Evolutionary conservation across 768 basidiomycete genomes (phyloP), one percentile per base, ranked within the genome.

Genomic region (Naematelia aurantialba): DNA sequence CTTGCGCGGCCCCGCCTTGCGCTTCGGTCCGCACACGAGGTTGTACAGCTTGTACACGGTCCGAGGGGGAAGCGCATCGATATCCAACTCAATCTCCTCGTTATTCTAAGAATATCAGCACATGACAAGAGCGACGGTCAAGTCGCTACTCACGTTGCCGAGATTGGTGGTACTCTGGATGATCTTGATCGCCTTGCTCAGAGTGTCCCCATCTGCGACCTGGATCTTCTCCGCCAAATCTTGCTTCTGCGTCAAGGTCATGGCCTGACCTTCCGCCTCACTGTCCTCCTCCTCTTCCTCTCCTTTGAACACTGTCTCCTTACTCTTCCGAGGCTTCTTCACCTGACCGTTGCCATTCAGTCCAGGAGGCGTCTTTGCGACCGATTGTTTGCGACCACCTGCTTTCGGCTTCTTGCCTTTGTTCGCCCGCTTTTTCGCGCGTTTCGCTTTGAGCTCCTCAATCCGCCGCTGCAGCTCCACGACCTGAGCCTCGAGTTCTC

Each of bases 1-100:
- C 58, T 68, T 62, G 51, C 52, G 60, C 51, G 54, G 47, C 48
- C 89, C 88, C 19, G 0, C 86, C 52, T 67, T 67, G 29, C 61
- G 19, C 55, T 63, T 58, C 25, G 64, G 57, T 24, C 60, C 49
- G 50, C 94, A 81, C 65, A 97, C 94, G 72, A 89, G 91, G 79
- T 94, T 93, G 81, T 97, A 99, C 26, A 99, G 83, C 79, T 91
- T 90, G 54, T 88, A 88, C 54, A 97, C 84, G 46, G 96, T 93
- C 27, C 83, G 77, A 5, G 89, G 82, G 50, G 96, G 93, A 29
- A 99, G 81, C 42, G 85, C 81, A 73, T 98, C 96, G 72, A 99
- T 98, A 78, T 99, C 96, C 45, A 99, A 84, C 77, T 99, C 96
- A 71, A 99, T 97, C 80, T 99, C 96, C 78, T 97, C 91, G 58